A percentile compares a stretch with the other conserved stretches of the same genome.
phyloP scores from a whole-genome alignment of 768 basidiomycete genomes.

The Amanita rimosa region DNA sequence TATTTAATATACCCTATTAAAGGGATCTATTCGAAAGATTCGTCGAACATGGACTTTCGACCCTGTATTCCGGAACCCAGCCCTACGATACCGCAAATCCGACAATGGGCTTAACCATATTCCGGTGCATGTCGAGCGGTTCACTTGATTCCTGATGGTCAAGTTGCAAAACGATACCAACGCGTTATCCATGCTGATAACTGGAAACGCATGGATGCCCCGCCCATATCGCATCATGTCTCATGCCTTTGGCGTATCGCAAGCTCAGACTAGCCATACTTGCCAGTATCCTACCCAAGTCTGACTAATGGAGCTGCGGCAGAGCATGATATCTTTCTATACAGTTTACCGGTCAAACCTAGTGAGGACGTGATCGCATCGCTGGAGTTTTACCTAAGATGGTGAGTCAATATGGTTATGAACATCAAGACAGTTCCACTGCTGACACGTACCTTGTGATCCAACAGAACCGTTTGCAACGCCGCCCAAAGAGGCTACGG shows the following conservation, averaged over 20 bases:
- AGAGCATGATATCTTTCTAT: neutral
- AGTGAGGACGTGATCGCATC: neutral
- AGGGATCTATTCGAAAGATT: neutral
- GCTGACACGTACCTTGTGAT: neutral
- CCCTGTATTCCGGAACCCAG: neutral
- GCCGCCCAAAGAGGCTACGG: neutral
- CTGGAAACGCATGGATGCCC: neutral
- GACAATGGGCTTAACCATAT: neutral
- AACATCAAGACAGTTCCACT: neutral
- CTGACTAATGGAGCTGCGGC: neutral
- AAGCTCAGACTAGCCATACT: neutral
- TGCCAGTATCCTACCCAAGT: neutral
- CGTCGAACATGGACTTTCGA: neutral
- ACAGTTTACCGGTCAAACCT: neutral
- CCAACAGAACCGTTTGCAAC: neutral
- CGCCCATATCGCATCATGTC: neutral
- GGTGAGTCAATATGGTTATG: neutral
- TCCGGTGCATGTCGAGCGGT: neutral
- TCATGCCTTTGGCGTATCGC: neutral
- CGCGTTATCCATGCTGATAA: neutral
- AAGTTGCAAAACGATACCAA: neutral
- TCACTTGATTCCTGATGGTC: neutral
- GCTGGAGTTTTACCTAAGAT: neutral
- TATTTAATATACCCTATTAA: constrained; percentile 1
- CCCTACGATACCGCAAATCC: neutral